Evolutionary conservation across 495 filamentous ascomycete species (phyloP).

Genomic region (Xeromyces bisporus): DNA sequence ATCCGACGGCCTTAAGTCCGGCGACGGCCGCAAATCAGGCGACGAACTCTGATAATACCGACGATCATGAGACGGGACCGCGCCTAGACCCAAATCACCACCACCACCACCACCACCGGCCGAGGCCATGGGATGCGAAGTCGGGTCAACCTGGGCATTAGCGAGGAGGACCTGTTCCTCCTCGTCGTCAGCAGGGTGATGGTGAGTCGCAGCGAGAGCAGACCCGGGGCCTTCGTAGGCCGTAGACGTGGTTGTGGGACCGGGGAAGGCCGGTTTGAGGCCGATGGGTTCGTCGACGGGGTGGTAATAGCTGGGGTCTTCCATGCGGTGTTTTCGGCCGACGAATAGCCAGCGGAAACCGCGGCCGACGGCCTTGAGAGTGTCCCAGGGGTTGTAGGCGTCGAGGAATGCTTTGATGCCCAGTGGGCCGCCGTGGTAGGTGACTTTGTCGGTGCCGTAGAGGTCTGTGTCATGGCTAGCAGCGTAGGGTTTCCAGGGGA

Average conservation of each 20-base stretch:
- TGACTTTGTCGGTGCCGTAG: constrained; percentile 8
- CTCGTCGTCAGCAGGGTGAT: constrained; percentile 13
- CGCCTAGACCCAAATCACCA: constrained; percentile 3
- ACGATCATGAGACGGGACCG: constrained; percentile 9
- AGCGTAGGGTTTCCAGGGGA: constrained; percentile 42
- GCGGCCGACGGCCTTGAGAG: constrained; percentile 53
- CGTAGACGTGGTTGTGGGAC: constrained; percentile 8
- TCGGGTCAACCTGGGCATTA: constrained; percentile 26
- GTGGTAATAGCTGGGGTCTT: constrained; percentile 25
- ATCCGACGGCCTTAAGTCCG: no score
- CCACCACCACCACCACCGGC: no score
- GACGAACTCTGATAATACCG: background rate
- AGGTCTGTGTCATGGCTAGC: constrained; percentile 14
- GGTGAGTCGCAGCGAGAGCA: constrained; percentile 10
- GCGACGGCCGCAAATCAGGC: background rate
- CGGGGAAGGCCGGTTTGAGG: constrained; percentile 11
- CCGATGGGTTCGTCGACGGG: constrained; percentile 17
- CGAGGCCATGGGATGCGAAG: constrained; percentile 2
- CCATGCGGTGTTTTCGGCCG: constrained; percentile 33
- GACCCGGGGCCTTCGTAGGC: constrained; percentile 19
- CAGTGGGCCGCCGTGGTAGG: constrained; percentile 36
- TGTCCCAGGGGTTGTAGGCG: constrained; percentile 61
- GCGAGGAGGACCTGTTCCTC: constrained; percentile 26
- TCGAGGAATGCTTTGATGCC: constrained; percentile 42
- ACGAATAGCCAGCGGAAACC: constrained; percentile 57